Evolutionary conservation across 345 rosid species (phyloP), one percentile per base, ranked within the genome.

Genomic region (Populus simonii): DNA sequence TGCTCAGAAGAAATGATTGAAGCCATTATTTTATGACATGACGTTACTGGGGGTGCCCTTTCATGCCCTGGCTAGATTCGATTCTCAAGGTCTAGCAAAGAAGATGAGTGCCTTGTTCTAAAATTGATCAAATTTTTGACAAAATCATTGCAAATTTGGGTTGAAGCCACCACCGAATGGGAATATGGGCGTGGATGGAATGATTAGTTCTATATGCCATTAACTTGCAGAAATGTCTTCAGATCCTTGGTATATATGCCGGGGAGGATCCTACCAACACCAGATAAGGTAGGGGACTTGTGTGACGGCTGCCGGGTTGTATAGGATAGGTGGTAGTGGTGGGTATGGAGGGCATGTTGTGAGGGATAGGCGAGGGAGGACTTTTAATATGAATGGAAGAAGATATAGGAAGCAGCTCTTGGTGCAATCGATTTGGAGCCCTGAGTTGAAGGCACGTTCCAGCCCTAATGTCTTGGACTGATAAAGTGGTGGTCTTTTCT

Each of bases 381-480:
- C 93, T 1, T 96, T 80, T 72, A 96, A 93, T 73, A 38, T 96
- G 92, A 89, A 91, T 55, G 98, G 96, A 7, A 86, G 73, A 43
- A 80, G 88, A 35, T 4, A 4, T 33, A 92, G 97, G 39, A 84
- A 97, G 63, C 89, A 79, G 85, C 91, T 88, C 68, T 11, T 96
- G 86, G 93, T 96, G 51, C 99, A 93, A 75, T 96, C 97, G 99
- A 22, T 93, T 1, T 93, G 99, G 98, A 96, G 88, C 77, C 93
- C 93, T 22, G 83, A 59, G 23, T 47, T 90, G 76, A 90, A 91
- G 84, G 93, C 97, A 35, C 93, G 98, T 63, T 82, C 88, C 15
- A 98, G 99, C 47, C 97, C 97, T 0, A 93, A 92, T 85, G 88
- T 92, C 25, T 27, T 84, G 22, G 97, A 95, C 73, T 92, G 82